These are phyloP conservation scores for Galeopsis tetrahit DNA, from an alignment of 257 asterid genomes.

Conservation along the genomic window DNA sequence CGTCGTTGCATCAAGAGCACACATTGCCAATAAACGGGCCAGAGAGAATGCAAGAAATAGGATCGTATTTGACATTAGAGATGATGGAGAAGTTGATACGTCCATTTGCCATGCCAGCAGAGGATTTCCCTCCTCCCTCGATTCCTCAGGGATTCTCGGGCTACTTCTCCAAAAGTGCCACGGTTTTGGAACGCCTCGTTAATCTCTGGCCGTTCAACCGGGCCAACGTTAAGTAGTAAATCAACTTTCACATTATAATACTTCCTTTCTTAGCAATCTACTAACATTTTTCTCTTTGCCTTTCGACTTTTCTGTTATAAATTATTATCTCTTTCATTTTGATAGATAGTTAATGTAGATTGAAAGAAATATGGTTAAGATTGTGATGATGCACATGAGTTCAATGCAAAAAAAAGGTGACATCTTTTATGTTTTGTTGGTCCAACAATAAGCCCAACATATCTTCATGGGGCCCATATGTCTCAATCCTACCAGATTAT, in stretches of 20 bases:
- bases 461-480: background rate
- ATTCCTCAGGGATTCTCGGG: slow-evolving; percentile 88
- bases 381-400: background rate
- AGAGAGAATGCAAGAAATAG: slow-evolving; percentile 85
- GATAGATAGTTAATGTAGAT: background rate
- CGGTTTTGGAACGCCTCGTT: slow-evolving; percentile 86
- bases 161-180: slow-evolving; percentile 88
- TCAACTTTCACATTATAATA: slow-evolving; percentile 1
- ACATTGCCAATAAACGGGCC: slow-evolving; percentile 92
- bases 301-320: background rate
- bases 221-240: slow-evolving; percentile 52
- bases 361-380: background rate
- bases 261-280: background rate
- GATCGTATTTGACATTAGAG: slow-evolving; percentile 71
- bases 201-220: slow-evolving; percentile 90
- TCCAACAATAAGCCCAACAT: slow-evolving; percentile 22
- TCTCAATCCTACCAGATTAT: too few relatives aligned
- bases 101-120: slow-evolving; percentile 92
- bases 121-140: slow-evolving; percentile 89
- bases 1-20: slow-evolving; percentile 82
- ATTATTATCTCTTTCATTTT: too few relatives aligned
- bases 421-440: background rate
- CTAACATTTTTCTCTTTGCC: background rate
- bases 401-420: background rate
- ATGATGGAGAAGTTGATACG: slow-evolving; percentile 84